Percentiles rank a stretch among this genome's conserved stretches.
Evolutionary conservation across 306 rosid genomes (phyloP).

Genomic region (Begonia loranthoides): DNA sequence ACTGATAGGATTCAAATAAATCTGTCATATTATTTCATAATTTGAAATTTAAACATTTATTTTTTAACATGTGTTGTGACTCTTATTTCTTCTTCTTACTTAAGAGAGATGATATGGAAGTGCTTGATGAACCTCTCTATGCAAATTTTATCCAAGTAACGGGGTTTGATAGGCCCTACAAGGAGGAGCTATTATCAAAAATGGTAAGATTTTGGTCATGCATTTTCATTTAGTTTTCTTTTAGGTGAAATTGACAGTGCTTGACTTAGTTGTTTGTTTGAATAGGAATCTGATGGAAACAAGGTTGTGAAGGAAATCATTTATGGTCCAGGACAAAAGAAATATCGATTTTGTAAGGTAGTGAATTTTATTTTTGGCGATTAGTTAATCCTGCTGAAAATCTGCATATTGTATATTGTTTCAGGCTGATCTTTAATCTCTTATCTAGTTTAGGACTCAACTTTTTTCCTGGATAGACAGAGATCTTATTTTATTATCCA

Average conservation of each 20-base stretch:
- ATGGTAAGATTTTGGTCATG: conserved; percentile 25
- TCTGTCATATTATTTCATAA: not conserved
- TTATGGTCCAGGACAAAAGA: conserved; percentile 50
- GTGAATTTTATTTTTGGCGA: not conserved
- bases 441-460: not conserved
- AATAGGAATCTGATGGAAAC: conserved; percentile 65
- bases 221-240: not conserved
- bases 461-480: not conserved
- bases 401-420: not conserved
- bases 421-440: not conserved
- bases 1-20: not conserved
- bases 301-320: conserved; percentile 54
- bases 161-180: conserved; percentile 60
- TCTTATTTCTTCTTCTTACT: conserved; percentile 3
- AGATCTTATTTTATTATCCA: too few species aligned
- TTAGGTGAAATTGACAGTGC: not conserved
- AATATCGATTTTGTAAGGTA: conserved; percentile 68
- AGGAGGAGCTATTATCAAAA: conserved; percentile 43
- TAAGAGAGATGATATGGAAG: conserved; percentile 71
- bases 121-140: conserved; percentile 74
- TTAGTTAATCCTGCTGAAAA: not conserved
- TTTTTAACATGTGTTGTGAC: not conserved
- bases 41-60: not conserved
- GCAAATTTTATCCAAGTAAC: conserved; percentile 54
- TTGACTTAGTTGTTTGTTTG: conserved; percentile 3